phyloP scores from a whole-genome alignment of 2,329 filamentous ascomycete species.

The Alternaria novae-zelandiae region DNA sequence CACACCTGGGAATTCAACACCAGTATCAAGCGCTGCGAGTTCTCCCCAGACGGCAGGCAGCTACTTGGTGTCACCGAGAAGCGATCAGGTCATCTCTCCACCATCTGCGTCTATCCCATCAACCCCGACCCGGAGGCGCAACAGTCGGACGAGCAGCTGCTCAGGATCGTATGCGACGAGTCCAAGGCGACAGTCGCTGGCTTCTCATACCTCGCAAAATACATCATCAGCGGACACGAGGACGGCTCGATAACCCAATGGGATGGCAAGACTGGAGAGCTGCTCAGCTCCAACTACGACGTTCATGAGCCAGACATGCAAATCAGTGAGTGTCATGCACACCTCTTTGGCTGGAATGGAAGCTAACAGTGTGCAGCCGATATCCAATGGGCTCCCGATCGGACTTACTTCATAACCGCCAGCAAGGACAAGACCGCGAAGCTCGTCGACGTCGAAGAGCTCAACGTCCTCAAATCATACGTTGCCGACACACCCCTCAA shows the following conservation, averaged over 20 bases:
- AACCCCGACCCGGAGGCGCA: slow-evolving; percentile 80
- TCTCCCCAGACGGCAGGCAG: slow-evolving; percentile 89
- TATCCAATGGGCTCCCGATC: slow-evolving; percentile 91
- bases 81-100: slow-evolving; percentile 94
- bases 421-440: slow-evolving; percentile 98
- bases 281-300: slow-evolving; percentile 76
- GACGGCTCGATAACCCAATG: slow-evolving; percentile 91
- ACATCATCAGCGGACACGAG: slow-evolving; percentile 97
- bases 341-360: background rate
- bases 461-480: slow-evolving; percentile 93
- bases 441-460: slow-evolving; percentile 84
- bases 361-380: slow-evolving; percentile 80
- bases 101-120: slow-evolving; percentile 92
- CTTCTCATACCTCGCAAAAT: slow-evolving; percentile 92
- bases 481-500: slow-evolving; percentile 92
- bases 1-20: slow-evolving; percentile 99
- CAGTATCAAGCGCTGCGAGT: slow-evolving; percentile 96
- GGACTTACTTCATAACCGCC: slow-evolving; percentile 97
- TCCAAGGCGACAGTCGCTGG: slow-evolving; percentile 97
- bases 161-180: slow-evolving; percentile 87
- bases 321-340: slow-evolving; percentile 59
- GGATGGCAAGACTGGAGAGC: slow-evolving; percentile 89
- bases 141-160: slow-evolving; percentile 80
- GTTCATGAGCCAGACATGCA: slow-evolving; percentile 85
- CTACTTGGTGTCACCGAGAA: slow-evolving; percentile 96